Percentiles rank a stretch among this genome's conserved stretches.
Conservation (phyloP, 768 basidiomycete genomes). For the Postia placenta region DNA sequence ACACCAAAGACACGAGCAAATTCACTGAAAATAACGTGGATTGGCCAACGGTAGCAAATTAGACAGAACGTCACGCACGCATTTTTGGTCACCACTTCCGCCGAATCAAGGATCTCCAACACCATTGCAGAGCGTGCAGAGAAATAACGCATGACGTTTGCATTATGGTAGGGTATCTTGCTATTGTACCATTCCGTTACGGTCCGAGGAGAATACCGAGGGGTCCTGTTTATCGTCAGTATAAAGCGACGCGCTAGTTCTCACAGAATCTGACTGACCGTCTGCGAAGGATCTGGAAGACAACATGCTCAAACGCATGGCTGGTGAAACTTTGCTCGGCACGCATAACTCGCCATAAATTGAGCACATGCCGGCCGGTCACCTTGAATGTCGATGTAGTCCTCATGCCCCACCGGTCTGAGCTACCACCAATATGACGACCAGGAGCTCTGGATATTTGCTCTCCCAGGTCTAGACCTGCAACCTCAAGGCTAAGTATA, state of each 20-base stretch:
- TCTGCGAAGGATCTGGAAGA: slow-evolving; percentile 68
- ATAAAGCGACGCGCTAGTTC: background rate
- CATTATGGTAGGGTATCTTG: slow-evolving; percentile 46
- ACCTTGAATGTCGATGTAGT: slow-evolving; percentile 82
- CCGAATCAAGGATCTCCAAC: slow-evolving; percentile 73
- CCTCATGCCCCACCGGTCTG: slow-evolving; percentile 64
- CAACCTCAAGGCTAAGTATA: no score
- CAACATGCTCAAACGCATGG: slow-evolving; percentile 89
- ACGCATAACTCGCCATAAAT: slow-evolving; percentile 90
- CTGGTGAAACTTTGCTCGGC: slow-evolving; percentile 70
- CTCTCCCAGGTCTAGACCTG: slow-evolving; percentile 70
- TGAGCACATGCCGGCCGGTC: slow-evolving; percentile 84
- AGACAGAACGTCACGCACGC: no score
- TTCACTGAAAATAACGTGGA: slow-evolving; percentile 61
- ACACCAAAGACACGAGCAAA: slow-evolving; percentile 97
- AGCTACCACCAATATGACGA: slow-evolving; percentile 28
- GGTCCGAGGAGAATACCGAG: slow-evolving; percentile 59
- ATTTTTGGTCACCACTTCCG: slow-evolving; percentile 82
- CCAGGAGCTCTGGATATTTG: slow-evolving; percentile 70
- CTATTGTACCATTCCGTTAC: slow-evolving; percentile 69
- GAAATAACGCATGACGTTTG: slow-evolving; percentile 57
- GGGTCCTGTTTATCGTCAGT: slow-evolving; percentile 44
- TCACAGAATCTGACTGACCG: slow-evolving; percentile 43
- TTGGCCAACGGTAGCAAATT: slow-evolving; percentile 4
- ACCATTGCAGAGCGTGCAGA: slow-evolving; percentile 58